Conservation (phyloP, 306 rosid species). For the Luffa acutangula region DNA sequence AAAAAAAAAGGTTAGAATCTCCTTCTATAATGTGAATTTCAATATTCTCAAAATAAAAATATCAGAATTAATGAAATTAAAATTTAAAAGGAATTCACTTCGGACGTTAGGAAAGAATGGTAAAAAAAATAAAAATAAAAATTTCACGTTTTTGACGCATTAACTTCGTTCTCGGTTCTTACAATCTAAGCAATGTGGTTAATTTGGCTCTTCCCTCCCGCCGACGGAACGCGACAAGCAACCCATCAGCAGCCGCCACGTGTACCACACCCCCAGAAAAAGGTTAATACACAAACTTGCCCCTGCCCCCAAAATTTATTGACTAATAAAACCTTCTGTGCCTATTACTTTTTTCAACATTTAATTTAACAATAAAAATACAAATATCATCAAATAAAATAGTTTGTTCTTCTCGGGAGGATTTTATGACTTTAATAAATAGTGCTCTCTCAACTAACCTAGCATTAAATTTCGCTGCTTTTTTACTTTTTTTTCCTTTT, state of each 20-base stretch:
- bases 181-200: not conserved
- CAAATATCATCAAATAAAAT: not conserved
- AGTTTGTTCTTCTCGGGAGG: not conserved
- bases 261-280: slow-evolving; percentile 19
- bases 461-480: not conserved
- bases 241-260: slow-evolving; percentile 16
- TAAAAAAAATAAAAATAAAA: too few relatives aligned
- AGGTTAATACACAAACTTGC: not conserved
- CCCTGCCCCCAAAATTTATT: not conserved
- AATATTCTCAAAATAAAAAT: too few relatives aligned
- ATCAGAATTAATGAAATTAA: too few relatives aligned
- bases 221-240: not conserved
- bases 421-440: not conserved
- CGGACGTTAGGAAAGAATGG: too few relatives aligned
- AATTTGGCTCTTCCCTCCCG: not conserved
- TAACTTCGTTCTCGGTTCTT: too few relatives aligned
- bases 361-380: not conserved
- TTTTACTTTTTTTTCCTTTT: not conserved
- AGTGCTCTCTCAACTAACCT: not conserved
- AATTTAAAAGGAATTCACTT: too few relatives aligned
- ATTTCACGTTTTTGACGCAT: too few relatives aligned
- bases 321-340: too few relatives aligned
- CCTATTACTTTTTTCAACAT: not conserved
- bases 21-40: too few relatives aligned
- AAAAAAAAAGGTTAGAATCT: too few relatives aligned